A percentile compares a stretch with the other conserved stretches of the same genome.
Conservation (phyloP, 202 grass and related monocot species). For the Digitaria exilis region DNA sequence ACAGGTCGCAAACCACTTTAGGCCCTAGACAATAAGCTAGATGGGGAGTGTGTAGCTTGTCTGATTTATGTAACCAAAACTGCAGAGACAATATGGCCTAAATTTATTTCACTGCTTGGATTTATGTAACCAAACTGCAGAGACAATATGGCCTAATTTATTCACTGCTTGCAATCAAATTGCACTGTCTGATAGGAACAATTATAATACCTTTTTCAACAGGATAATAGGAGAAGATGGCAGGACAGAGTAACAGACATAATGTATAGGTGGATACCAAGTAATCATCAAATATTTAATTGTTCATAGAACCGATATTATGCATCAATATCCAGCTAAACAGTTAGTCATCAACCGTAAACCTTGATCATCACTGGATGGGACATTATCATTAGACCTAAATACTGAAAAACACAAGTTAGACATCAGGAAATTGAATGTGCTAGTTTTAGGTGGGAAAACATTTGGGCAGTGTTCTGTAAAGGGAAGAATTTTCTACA, state of each 20-base stretch:
- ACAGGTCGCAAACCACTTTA: not conserved
- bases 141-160: not conserved
- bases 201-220: not conserved
- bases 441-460: not conserved
- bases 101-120: too few relatives aligned
- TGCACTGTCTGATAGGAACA: slow-evolving; percentile 9
- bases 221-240: not conserved
- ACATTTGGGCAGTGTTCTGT: not conserved
- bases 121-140: slow-evolving; percentile 13
- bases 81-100: too few relatives aligned
- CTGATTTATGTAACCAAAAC: slow-evolving; percentile 17
- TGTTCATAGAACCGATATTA: not conserved
- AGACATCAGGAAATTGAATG: not conserved
- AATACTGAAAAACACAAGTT: not conserved
- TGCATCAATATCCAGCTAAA: slow-evolving; percentile 10
- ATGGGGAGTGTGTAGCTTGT: not conserved
- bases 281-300: slow-evolving; percentile 23
- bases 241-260: not conserved
- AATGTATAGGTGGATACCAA: slow-evolving; percentile 8
- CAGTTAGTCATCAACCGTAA: not conserved
- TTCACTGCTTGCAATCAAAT: slow-evolving; percentile 10
- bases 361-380: not conserved
- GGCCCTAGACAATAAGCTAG: not conserved
- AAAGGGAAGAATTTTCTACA: not conserved
- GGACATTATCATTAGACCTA: not conserved